Conservation (phyloP, 768 basidiomycete genomes). For the Sporobolomyces roseus region DNA sequence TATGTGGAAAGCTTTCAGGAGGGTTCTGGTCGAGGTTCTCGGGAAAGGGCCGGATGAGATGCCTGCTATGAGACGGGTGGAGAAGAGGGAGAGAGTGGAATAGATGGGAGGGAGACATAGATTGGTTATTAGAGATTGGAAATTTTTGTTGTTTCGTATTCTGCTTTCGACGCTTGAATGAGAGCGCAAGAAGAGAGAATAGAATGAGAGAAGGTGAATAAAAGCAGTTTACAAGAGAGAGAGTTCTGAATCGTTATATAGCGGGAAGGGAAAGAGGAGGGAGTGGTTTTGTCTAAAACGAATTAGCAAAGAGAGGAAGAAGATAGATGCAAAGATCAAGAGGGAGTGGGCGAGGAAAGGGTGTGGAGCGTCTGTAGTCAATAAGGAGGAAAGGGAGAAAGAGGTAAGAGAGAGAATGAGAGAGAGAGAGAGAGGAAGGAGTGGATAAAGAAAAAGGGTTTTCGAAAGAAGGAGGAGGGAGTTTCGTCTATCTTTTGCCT, state of each 20-base stretch:
- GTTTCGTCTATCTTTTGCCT: too few relatives aligned
- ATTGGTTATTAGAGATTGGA: not conserved
- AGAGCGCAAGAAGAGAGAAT: too few relatives aligned
- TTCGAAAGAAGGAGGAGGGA: too few relatives aligned
- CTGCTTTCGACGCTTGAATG: too few relatives aligned
- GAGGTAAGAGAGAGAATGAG: not conserved
- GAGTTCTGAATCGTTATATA: not conserved
- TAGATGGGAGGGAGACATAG: not conserved
- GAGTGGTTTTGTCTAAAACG: not conserved
- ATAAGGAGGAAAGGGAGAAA: not conserved
- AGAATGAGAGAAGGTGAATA: too few relatives aligned
- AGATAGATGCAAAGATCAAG: too few relatives aligned
- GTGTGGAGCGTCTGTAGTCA: not conserved
- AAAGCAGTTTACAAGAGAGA: too few relatives aligned
- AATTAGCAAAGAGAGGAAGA: too few relatives aligned
- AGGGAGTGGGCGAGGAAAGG: too few relatives aligned
- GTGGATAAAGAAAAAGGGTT: too few relatives aligned
- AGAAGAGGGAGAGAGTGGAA: not conserved
- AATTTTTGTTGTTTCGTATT: too few relatives aligned
- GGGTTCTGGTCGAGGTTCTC: conserved; percentile 24
- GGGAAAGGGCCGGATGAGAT: conserved; percentile 20
- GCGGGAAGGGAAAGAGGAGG: not conserved
- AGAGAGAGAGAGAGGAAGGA: not conserved
- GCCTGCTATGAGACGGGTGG: too few relatives aligned
- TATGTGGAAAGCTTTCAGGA: conserved; percentile 34